Base-by-base conservation (phyloP, 176 grass and related monocot species). In the Oryza glumipatula region DNA sequence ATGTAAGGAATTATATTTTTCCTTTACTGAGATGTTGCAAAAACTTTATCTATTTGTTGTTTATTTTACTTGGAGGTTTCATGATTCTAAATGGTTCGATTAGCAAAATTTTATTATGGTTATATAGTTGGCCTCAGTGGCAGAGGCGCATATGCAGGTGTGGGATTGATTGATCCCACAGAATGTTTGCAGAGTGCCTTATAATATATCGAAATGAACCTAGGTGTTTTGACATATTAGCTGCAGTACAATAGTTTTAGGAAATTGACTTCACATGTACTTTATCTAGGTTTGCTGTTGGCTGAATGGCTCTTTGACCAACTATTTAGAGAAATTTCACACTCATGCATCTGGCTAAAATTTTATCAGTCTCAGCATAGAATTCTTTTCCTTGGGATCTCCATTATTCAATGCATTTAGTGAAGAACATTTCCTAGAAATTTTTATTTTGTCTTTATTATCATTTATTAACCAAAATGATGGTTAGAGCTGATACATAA, bases 1-100 rank as follows among this genome's bases (percentile, higher is more conserved):
- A 87, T 98, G 96, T 98, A 98, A 71, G 82, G 91, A 70, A 81
- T 84, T 93, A 61, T 14, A 90, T 70, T 26, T 88, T 81, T 36
- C 52, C 33, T 82, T 43, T 85, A 77, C 47, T 78, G 41, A 19
- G 19, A 60, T 86, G 5, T 86, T 66, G 23, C 13, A 1, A 11
- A 52, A 35, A 69, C 11, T 44, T 73, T 75, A 63, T 23, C 19
- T 39, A 67, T 49, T 33, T 7, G 2, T 61, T 61, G 56, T 22
- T 61, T 61, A 22, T 73, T 28, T 38, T 68, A 51, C 41, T 16
- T 75, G 72, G 24, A 49, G 52, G 11, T 51, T 73, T 74, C 4
- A 54, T 32, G 28, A 73, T 67, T 41, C 63, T 14, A 49, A 56
- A 14, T 78, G 43, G 17, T 9, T 83, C 46, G 44, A 82, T 78